These are phyloP conservation scores for Penicillium salamii DNA, from an alignment of 495 filamentous ascomycete species.

Conservation along the genomic window DNA sequence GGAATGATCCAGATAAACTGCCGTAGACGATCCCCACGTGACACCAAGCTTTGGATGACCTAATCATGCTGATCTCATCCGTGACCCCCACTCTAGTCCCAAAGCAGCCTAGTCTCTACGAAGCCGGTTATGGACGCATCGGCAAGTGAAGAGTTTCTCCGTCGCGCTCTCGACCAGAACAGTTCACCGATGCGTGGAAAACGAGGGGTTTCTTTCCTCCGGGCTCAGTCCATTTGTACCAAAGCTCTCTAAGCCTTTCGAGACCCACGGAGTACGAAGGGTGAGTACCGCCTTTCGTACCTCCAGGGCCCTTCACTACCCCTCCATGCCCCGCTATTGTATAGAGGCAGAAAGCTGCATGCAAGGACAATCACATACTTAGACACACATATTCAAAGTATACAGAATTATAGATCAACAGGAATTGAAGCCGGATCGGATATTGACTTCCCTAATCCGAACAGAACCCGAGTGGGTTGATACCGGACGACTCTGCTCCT, in stretches of 20 bases:
- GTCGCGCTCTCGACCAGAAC: slow-evolving; percentile 22
- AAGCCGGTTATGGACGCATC: slow-evolving; percentile 15
- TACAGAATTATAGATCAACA: neutral
- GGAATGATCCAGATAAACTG: no score
- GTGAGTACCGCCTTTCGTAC: no score
- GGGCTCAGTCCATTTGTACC: no score
- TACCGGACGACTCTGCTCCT: slow-evolving; percentile 47
- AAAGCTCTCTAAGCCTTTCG: neutral
- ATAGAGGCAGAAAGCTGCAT: slow-evolving; percentile 10
- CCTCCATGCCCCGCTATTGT: slow-evolving; percentile 39
- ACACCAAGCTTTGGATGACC: slow-evolving; percentile 5
- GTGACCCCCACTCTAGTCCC: slow-evolving; percentile 28
- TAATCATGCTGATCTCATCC: neutral
- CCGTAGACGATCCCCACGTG: neutral
- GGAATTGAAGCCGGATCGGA: slow-evolving; percentile 14
- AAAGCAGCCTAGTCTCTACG: slow-evolving; percentile 11
- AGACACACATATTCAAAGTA: no score
- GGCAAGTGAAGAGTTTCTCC: slow-evolving; percentile 28
- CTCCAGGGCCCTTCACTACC: no score
- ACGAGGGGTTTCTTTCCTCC: neutral
- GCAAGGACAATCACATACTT: neutral
- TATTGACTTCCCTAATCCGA: slow-evolving; percentile 13
- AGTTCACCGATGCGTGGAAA: slow-evolving; percentile 31
- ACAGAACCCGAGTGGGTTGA: slow-evolving; percentile 29
- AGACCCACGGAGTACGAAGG: no score